Conservation (phyloP, 1,284 basidiomycete species). For the Leccinum solheimii region DNA sequence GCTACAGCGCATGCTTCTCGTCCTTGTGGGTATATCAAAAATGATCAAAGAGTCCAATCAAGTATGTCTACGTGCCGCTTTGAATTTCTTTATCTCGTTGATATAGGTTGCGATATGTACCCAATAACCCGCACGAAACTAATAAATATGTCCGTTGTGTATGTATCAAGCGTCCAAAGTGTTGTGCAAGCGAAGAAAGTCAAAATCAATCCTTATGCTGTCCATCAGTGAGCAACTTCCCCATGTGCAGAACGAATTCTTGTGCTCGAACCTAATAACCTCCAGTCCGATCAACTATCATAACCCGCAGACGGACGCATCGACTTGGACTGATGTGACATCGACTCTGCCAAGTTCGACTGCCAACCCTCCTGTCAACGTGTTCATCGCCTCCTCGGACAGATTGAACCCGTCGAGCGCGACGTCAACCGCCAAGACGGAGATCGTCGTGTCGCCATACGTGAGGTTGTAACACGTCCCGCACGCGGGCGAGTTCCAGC, state of each 20-base stretch:
- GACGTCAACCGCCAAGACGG: slow-evolving; percentile 36
- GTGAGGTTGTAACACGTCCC: slow-evolving; percentile 38
- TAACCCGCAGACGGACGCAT: slow-evolving; percentile 28
- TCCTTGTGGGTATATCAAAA: slow-evolving; percentile 28
- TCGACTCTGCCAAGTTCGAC: slow-evolving; percentile 28
- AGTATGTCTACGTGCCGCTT: neutral
- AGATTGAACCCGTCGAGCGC: slow-evolving; percentile 36
- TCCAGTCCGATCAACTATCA: neutral
- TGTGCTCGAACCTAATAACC: neutral
- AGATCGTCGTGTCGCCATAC: slow-evolving; percentile 26
- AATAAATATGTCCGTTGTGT: neutral
- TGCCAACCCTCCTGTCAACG: slow-evolving; percentile 35
- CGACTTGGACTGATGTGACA: slow-evolving; percentile 23
- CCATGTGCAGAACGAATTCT: neutral
- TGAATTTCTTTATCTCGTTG: neutral
- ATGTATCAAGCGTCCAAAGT: neutral
- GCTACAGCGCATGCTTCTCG: slow-evolving; percentile 44
- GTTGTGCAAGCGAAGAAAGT: neutral
- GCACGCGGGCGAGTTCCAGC: slow-evolving; percentile 34
- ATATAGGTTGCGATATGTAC: neutral
- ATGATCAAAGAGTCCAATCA: neutral
- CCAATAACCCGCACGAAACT: neutral
- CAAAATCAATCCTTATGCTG: neutral
- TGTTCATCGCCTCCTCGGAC: slow-evolving; percentile 37
- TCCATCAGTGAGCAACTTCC: slow-evolving; percentile 4